These are phyloP conservation scores for Trypethelium eluteriae DNA, from an alignment of 495 filamentous ascomycete genomes.

Conservation along the genomic window DNA sequence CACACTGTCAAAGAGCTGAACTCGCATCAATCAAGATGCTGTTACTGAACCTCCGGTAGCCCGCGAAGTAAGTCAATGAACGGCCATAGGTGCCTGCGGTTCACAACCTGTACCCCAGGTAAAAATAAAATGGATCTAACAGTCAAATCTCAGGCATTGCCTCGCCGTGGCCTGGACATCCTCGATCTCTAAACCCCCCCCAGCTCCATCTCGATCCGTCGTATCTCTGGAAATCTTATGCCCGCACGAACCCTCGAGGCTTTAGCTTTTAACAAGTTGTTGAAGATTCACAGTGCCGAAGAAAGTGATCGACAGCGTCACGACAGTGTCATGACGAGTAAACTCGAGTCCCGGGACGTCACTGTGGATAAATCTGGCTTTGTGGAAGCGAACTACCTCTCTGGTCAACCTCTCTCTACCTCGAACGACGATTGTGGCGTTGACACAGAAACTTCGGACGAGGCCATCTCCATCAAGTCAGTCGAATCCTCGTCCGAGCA, in stretches of 20 bases:
- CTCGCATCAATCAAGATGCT: not conserved
- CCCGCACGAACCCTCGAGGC: not conserved
- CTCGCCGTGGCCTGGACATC: slow-evolving; percentile 2
- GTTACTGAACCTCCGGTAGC: slow-evolving; percentile 3
- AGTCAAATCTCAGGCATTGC: slow-evolving; percentile 1
- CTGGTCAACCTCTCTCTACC: not conserved
- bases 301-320: not conserved
- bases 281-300: not conserved
- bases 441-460: not conserved
- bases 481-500: not conserved
- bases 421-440: not conserved
- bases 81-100: not conserved
- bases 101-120: not conserved
- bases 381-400: not conserved
- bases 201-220: not conserved
- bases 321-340: not conserved
- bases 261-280: slow-evolving; percentile 4
- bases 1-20: not conserved
- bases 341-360: not conserved
- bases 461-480: not conserved
- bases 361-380: not conserved
- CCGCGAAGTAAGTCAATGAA: slow-evolving; percentile 3
- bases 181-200: not conserved
- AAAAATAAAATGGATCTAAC: not conserved
- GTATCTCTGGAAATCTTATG: not conserved